These are phyloP conservation scores for Pichia sp. DNA, from an alignment of 1,139 yeast species.

Conservation along the genomic window DNA sequence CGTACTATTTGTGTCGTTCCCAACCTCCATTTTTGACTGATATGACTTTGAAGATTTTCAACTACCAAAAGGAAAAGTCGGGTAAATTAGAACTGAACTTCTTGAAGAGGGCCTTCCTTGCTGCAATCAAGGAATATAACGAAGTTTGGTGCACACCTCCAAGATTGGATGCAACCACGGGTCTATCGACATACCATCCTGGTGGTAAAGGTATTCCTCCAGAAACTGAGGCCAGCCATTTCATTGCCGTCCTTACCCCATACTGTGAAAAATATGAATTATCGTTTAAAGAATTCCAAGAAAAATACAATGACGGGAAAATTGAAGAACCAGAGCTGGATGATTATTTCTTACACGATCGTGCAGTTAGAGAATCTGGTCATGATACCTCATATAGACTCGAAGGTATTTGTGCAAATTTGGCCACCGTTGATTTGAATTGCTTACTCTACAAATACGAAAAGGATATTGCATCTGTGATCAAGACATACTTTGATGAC, in stretches of 20 bases:
- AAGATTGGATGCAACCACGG: slow-evolving; percentile 71
- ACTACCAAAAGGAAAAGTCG: slow-evolving; percentile 43
- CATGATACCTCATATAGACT: slow-evolving; percentile 93
- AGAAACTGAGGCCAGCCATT: slow-evolving; percentile 93
- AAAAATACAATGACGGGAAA: slow-evolving; percentile 63
- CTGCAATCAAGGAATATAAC: slow-evolving; percentile 86
- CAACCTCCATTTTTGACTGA: slow-evolving; percentile 99
- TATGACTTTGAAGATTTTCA: slow-evolving; percentile 74
- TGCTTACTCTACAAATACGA: slow-evolving; percentile 89
- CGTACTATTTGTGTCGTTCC: slow-evolving; percentile 87
- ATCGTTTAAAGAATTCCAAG: slow-evolving; percentile 67
- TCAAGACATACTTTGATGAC: slow-evolving; percentile 57
- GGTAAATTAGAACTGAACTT: slow-evolving; percentile 41
- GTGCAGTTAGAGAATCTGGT: slow-evolving; percentile 96
- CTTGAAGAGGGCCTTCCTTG: slow-evolving; percentile 59
- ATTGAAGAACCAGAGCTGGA: slow-evolving; percentile 78
- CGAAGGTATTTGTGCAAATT: slow-evolving; percentile 84
- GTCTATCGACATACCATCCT: slow-evolving; percentile 89
- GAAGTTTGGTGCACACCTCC: slow-evolving; percentile 80
- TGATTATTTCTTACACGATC: slow-evolving; percentile 85
- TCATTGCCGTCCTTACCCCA: slow-evolving; percentile 67
- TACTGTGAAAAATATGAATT: slow-evolving; percentile 64
- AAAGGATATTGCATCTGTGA: slow-evolving; percentile 69
- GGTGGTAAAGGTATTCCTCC: slow-evolving; percentile 93
- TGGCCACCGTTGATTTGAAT: slow-evolving; percentile 91